These are phyloP conservation scores for Schizothecium vesticola DNA, from an alignment of 495 filamentous ascomycete species.

Conservation along the genomic window DNA sequence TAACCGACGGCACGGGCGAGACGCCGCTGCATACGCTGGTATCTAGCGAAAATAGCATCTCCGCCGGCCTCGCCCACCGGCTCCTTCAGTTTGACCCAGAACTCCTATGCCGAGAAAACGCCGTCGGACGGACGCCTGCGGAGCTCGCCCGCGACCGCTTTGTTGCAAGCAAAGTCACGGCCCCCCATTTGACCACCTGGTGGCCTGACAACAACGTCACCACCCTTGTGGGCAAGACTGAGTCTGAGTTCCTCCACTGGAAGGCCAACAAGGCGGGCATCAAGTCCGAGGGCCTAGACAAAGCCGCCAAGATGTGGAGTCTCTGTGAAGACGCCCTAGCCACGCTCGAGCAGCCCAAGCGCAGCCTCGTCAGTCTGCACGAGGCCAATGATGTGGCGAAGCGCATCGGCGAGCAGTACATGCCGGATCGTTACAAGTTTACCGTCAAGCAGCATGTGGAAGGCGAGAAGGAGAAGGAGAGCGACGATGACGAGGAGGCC, in stretches of 20 bases:
- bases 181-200: neutral
- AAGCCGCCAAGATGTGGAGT: slow-evolving; percentile 25
- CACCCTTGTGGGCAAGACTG: neutral
- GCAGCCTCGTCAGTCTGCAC: slow-evolving; percentile 59
- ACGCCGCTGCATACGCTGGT: slow-evolving; percentile 57
- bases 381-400: slow-evolving; percentile 71
- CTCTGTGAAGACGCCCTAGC: slow-evolving; percentile 26
- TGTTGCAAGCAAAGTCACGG: slow-evolving; percentile 23
- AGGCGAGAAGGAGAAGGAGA: neutral
- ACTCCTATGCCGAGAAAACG: slow-evolving; percentile 61
- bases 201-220: neutral
- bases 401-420: slow-evolving; percentile 45
- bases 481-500: neutral
- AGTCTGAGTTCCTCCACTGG: neutral
- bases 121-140: slow-evolving; percentile 60
- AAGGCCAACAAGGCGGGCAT: neutral
- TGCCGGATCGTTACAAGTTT: slow-evolving; percentile 17
- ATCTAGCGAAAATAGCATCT: slow-evolving; percentile 24
- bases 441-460: slow-evolving; percentile 2
- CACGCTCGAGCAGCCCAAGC: slow-evolving; percentile 34
- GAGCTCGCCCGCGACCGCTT: slow-evolving; percentile 58
- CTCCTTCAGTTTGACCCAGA: slow-evolving; percentile 53
- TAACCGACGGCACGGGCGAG: slow-evolving; percentile 63
- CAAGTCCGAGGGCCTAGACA: slow-evolving; percentile 14
- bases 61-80: slow-evolving; percentile 35